Conservation (phyloP, 139 green algal species). For the Coelastrella sp. region DNA sequence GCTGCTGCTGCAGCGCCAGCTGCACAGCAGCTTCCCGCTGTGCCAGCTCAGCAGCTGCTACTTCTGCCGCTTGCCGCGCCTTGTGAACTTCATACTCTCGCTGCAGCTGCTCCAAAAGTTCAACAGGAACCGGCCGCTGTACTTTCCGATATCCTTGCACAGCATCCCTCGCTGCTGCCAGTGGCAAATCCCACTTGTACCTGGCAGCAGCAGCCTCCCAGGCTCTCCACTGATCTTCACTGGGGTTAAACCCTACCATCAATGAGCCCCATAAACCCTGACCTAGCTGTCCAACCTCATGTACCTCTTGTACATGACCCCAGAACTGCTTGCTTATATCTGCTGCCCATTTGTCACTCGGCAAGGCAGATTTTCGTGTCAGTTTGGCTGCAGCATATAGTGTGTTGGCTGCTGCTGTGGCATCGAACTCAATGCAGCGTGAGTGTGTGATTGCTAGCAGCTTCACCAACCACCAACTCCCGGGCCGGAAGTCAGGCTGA, state of each 20-base stretch:
- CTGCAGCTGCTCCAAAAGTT: slow-evolving; percentile 20
- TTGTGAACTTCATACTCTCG: background rate
- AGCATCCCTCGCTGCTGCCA: slow-evolving; percentile 12
- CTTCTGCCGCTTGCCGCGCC: background rate
- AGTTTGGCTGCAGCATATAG: slow-evolving; percentile 19
- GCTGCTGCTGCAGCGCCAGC: slow-evolving; percentile 27
- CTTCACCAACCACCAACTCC: slow-evolving; percentile 13
- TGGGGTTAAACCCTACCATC: background rate
- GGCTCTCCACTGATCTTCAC: background rate
- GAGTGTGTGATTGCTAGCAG: slow-evolving; percentile 8
- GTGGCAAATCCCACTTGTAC: background rate
- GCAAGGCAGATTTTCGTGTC: background rate
- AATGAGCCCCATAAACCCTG: slow-evolving; percentile 22
- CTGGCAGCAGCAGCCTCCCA: slow-evolving; percentile 20
- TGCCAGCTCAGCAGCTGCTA: slow-evolving; percentile 18
- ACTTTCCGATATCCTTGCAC: background rate
- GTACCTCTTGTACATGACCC: background rate
- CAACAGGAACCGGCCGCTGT: background rate
- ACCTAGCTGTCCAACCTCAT: background rate
- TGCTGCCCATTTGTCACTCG: slow-evolving; percentile 8
- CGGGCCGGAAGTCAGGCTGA: background rate
- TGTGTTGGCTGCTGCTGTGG: background rate
- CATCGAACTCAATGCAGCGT: background rate
- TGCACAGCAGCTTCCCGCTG: background rate
- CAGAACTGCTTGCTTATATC: background rate